Evolutionary conservation across 1,139 yeast genomes (phyloP), one percentile per base, ranked within the genome.

Genomic region (Blastobotrys petasosporus): DNA sequence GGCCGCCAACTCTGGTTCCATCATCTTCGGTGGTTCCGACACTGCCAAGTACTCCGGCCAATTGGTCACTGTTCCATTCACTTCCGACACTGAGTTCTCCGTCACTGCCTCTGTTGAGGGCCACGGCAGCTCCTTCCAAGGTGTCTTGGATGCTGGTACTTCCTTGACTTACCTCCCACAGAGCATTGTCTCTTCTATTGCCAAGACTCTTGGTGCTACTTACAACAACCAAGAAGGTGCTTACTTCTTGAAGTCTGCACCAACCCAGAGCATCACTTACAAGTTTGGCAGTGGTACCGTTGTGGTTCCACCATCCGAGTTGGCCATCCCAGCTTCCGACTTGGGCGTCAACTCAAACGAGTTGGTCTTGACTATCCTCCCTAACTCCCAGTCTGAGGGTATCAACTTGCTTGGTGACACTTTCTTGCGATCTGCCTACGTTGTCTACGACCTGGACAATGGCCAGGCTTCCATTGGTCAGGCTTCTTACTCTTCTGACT

Each of bases 361-460:
- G 16, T 53, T 50, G 37, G 42, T 52, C 20, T 36, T 55, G 31
- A 16, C 56, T n/a, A 48, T 55, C 31, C 37, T 49, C 36, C 58
- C 65, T 13, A 58, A 55, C 41, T 32, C 38, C 10, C 51, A 54
- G 46, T 29, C 59, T 12, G 41, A 54, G 46, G 52, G 56, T 32
- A 55, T 61, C 49, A 51, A 52, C 40, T 68, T 77, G 13, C 60
- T 85, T 12, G 95, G 95, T 37, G 94, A 84, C 62, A 74, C 80
- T 31, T 79, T 85, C 64, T 67, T 86, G 56, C 73, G 85, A 49
- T 70, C 76, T 44, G 87, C 85, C 7, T 86, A 86, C 61, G 76
- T 80, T 44, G 94, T 85, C 39, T 85, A 76, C 55, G 86, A 86
- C 62, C 66, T 83, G 50, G 88, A 82, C 28, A 75, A 74, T 54